Evolutionary conservation across 2,329 filamentous ascomycete genomes (phyloP).

Genomic region (Teratosphaeria viscida): DNA sequence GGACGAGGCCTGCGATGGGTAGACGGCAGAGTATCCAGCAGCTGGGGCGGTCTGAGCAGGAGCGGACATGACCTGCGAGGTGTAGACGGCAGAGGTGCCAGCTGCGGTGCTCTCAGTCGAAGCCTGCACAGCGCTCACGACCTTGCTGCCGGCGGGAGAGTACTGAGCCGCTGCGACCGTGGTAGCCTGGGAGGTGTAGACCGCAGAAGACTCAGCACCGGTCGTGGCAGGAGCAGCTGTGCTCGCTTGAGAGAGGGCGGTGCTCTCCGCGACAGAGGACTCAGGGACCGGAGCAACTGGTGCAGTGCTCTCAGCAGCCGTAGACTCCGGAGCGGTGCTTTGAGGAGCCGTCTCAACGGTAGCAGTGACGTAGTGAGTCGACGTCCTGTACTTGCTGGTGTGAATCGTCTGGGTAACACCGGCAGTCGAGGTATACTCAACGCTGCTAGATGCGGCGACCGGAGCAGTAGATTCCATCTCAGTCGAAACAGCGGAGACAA

Average conservation of each 20-base stretch:
- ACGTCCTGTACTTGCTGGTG: neutral
- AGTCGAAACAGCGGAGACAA: neutral
- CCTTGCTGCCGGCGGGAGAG: neutral
- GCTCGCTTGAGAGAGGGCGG: neutral
- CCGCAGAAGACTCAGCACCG: neutral
- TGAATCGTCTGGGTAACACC: slow-evolving; percentile 1
- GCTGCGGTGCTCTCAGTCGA: neutral
- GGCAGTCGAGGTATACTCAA: slow-evolving; percentile 27
- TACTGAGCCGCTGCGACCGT: neutral
- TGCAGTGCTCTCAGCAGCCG: neutral
- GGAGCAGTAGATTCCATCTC: neutral
- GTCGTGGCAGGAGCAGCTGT: neutral
- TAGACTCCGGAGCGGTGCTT: neutral
- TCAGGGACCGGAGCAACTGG: neutral
- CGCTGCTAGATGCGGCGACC: neutral
- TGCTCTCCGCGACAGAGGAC: neutral
- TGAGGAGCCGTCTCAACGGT: neutral
- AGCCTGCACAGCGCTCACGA: neutral
- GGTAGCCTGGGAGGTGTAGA: neutral
- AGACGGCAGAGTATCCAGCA: neutral
- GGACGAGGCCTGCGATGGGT: neutral
- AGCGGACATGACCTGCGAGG: neutral
- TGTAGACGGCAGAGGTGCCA: neutral
- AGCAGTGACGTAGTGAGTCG: neutral
- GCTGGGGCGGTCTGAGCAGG: neutral